Conservation (phyloP, 1,139 yeast species). For the Nakaseomyces sp. region DNA sequence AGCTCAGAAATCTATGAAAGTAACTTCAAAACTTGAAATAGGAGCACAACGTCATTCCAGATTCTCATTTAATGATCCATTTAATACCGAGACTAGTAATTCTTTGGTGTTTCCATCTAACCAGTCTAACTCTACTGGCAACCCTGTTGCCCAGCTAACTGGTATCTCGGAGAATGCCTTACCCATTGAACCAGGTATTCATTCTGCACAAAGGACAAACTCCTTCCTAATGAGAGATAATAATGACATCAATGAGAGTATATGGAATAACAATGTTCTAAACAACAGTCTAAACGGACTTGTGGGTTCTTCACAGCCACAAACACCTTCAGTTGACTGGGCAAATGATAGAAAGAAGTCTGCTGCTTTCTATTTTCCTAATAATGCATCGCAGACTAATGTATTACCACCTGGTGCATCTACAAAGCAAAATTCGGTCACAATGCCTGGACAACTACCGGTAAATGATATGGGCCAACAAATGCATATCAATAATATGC, state of each 20-base stretch:
- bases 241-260: slow-evolving; percentile 37
- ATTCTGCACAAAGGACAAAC: slow-evolving; percentile 38
- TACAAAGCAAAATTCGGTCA: background rate
- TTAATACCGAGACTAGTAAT: slow-evolving; percentile 19
- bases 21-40: slow-evolving; percentile 32
- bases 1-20: slow-evolving; percentile 25
- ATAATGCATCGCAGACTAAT: slow-evolving; percentile 2
- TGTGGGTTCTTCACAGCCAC: slow-evolving; percentile 2
- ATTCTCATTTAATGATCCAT: slow-evolving; percentile 62
- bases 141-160: background rate
- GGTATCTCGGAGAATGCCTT: slow-evolving; percentile 2
- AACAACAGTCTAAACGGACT: slow-evolving; percentile 2
- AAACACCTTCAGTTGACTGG: slow-evolving; percentile 6
- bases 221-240: slow-evolving; percentile 48
- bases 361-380: slow-evolving; percentile 4
- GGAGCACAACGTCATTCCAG: slow-evolving; percentile 52
- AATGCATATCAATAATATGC: background rate
- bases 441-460: background rate
- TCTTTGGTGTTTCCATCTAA: background rate
- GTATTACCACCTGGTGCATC: background rate
- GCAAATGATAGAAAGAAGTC: slow-evolving; percentile 3
- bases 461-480: slow-evolving; percentile 1
- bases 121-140: background rate
- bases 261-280: slow-evolving; percentile 41
- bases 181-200: slow-evolving; percentile 1